Percentiles rank a stretch among this genome's conserved stretches.
phyloP scores from a whole-genome alignment of 2,329 filamentous ascomycete species.

The Trichophyton rubrum region DNA sequence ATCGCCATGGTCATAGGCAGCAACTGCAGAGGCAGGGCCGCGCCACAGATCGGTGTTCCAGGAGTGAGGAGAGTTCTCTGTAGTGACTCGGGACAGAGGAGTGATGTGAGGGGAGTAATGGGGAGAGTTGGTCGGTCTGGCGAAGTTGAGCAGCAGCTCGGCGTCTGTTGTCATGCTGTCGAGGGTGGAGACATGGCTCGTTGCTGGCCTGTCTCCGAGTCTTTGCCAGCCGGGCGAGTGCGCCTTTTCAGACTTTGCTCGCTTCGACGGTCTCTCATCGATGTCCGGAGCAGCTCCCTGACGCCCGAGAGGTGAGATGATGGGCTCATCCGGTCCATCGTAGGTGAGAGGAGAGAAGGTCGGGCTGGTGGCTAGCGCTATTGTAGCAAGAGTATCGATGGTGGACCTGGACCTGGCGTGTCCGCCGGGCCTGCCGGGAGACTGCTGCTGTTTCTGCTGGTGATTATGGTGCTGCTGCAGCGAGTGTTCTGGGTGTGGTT shows the following conservation, averaged over 20 bases:
- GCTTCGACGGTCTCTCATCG: slow-evolving; percentile 43
- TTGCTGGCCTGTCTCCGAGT: slow-evolving; percentile 18
- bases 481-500: too few species aligned
- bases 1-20: neutral
- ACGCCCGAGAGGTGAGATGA: slow-evolving; percentile 11
- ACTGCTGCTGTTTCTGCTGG: slow-evolving; percentile 10
- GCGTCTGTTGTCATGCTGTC: slow-evolving; percentile 35
- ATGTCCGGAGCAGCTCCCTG: neutral
- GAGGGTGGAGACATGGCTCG: slow-evolving; percentile 20
- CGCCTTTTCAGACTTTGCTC: slow-evolving; percentile 47
- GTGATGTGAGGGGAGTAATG: slow-evolving; percentile 3
- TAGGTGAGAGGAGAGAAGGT: slow-evolving; percentile 28
- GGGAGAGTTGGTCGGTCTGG: slow-evolving; percentile 27
- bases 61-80: neutral
- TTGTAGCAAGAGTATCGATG: slow-evolving; percentile 39
- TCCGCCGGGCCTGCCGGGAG: slow-evolving; percentile 15
- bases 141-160: slow-evolving; percentile 36
- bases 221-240: slow-evolving; percentile 30
- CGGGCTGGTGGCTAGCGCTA: slow-evolving; percentile 39
- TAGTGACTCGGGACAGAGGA: neutral
- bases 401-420: slow-evolving; percentile 36
- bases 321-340: slow-evolving; percentile 15
- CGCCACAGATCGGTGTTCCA: neutral
- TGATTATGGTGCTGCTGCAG: slow-evolving; percentile 8
- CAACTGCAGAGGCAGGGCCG: neutral